Evolutionary conservation across 2,329 filamentous ascomycete species (phyloP).

Genomic region (Fusarium sp.): DNA sequence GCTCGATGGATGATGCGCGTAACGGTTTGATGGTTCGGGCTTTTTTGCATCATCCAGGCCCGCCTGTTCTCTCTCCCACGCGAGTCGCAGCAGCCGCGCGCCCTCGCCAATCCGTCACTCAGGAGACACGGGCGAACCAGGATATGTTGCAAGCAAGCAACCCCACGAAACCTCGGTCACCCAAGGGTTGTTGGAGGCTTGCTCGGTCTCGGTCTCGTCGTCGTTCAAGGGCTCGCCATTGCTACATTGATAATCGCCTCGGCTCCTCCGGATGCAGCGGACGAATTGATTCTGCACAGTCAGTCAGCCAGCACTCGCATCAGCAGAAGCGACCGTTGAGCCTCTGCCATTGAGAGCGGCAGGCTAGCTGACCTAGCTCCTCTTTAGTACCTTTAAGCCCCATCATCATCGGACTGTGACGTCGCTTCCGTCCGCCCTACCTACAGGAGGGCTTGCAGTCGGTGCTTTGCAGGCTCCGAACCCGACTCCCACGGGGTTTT

Average conservation of each 20-base stretch:
- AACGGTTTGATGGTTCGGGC: conserved; percentile 21
- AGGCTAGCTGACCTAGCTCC: conserved; percentile 13
- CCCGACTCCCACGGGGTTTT: conserved; percentile 25
- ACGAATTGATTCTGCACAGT: conserved; percentile 15
- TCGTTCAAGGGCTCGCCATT: not conserved
- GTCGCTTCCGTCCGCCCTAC: conserved; percentile 17
- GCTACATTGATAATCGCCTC: not conserved
- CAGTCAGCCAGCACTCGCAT: conserved; percentile 10
- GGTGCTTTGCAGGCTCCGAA: conserved; percentile 25
- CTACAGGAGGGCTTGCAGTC: conserved; percentile 13
- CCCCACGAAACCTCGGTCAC: conserved; percentile 25
- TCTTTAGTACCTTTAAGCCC: conserved; percentile 23
- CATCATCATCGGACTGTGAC: conserved; percentile 34
- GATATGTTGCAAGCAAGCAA: conserved; percentile 1
- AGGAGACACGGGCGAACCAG: conserved; percentile 18
- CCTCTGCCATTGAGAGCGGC: conserved; percentile 20
- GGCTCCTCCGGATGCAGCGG: conserved; percentile 37
- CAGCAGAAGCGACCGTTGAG: conserved; percentile 17
- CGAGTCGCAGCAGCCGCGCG: conserved; percentile 21
- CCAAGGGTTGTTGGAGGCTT: conserved; percentile 4
- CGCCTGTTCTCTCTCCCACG: not conserved
- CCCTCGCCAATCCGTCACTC: conserved; percentile 11
- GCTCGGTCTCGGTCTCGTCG: conserved; percentile 8
- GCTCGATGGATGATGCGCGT: conserved; percentile 16
- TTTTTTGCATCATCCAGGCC: conserved; percentile 25